These are phyloP conservation scores for Suhomyces bribrorum DNA, from an alignment of 1,139 yeast species.

Conservation along the genomic window DNA sequence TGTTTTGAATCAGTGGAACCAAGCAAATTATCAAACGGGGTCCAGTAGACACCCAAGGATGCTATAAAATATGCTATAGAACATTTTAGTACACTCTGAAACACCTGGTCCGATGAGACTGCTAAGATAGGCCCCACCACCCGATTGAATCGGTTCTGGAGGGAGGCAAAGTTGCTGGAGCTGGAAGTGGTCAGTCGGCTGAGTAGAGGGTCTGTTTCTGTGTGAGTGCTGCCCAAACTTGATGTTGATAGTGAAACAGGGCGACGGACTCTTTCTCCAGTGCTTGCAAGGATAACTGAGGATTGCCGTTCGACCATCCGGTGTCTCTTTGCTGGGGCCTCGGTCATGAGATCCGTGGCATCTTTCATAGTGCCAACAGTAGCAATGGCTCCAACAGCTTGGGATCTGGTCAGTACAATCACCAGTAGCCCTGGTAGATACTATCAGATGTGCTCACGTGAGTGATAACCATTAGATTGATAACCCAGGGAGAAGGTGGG, in stretches of 20 bases:
- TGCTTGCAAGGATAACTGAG: conserved; percentile 43
- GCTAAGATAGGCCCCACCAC: neutral
- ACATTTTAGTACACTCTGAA: conserved; percentile 55
- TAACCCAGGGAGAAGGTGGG: no score
- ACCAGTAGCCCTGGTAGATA: no score
- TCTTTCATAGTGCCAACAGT: no score
- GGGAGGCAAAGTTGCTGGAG: conserved; percentile 3
- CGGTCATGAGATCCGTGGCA: neutral
- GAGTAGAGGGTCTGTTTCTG: conserved; percentile 8
- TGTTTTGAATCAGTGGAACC: conserved; percentile 79
- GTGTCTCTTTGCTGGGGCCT: conserved; percentile 1
- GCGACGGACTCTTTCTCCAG: conserved; percentile 44
- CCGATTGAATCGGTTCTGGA: conserved; percentile 2
- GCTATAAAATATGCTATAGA: conserved; percentile 72
- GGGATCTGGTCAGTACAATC: no score
- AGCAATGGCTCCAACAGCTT: no score
- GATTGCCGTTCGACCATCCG: conserved; percentile 22
- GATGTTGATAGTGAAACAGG: conserved; percentile 24
- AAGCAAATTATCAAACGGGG: conserved; percentile 52
- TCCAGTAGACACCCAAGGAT: conserved; percentile 72
- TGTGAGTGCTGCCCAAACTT: conserved; percentile 18
- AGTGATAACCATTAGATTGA: no score
- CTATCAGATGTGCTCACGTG: no score
- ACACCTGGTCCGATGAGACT: conserved; percentile 1
- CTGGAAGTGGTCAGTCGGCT: conserved; percentile 1